Base-by-base conservation (phyloP, 176 grass and related monocot species). In the Luzula sylvatica region DNA sequence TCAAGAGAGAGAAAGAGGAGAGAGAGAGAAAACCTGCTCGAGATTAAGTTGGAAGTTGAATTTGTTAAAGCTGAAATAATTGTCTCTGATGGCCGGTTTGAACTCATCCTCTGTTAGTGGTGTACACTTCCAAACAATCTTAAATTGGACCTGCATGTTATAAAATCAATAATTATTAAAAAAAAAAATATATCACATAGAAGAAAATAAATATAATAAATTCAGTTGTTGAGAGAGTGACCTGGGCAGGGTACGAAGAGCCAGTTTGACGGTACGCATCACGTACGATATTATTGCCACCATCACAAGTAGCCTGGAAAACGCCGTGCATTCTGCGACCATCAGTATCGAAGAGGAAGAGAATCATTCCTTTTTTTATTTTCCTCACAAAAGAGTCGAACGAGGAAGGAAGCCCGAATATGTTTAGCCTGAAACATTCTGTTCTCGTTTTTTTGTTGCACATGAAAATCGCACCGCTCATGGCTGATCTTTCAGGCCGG, bases 401-500 rank as follows among this genome's bases (percentile, higher is more conserved):
- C 44, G 58, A 66, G 7, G 58, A 26, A 0, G 73, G 77, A 0
- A 82, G 72, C 1, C 68, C 77, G 3, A 82, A 77, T 2, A 82
- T 22, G 6, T 27, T 38, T 5, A 18, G 1, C 13, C 32, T 27
- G 42, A 87, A 82, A 54, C 73, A 87, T 25, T 56, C 46, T 1
- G 63, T 52, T 66, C 77, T 74, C 5, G 83, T 78, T 17, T 40
- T 0, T 7, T 48, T 74, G 68, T 87, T 87, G 53, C 68, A 82
- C 56, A 87, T 82, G 78, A 87, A 87, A 39, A 87, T 82, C 12
- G 77, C 83, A 5, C 83, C 83, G 6, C 27, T 68, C 68, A 77
- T 17, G 19, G 71, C 25, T 21, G 53, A 56, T 38, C 1, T 2
- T 53, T 49, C 9, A 40, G 1, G 3, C 60, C 44, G 39, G 3